These are phyloP conservation scores for Starmerella vaccinii DNA, from an alignment of 805 yeast genomes.

Conservation along the genomic window DNA sequence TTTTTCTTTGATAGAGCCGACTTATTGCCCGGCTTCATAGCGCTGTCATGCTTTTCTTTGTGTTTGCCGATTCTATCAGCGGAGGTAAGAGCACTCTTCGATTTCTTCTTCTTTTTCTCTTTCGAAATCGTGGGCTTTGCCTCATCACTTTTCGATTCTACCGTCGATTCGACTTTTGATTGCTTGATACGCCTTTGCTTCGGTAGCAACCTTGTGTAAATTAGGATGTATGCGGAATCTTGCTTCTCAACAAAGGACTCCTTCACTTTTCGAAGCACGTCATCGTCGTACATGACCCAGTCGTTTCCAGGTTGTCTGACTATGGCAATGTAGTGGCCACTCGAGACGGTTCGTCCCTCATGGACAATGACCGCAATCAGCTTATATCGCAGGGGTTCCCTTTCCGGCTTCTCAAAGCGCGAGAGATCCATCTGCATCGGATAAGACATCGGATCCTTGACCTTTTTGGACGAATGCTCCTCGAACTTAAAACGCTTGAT, in stretches of 20 bases:
- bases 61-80: background rate
- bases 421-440: slow-evolving; percentile 68
- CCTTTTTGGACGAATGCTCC: slow-evolving; percentile 53
- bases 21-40: background rate
- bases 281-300: slow-evolving; percentile 95
- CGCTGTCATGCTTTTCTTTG: background rate
- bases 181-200: background rate
- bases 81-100: background rate
- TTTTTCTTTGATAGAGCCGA: background rate
- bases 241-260: slow-evolving; percentile 69
- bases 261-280: slow-evolving; percentile 61
- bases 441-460: slow-evolving; percentile 76
- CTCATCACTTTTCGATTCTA: background rate
- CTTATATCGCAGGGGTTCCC: slow-evolving; percentile 50
- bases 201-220: slow-evolving; percentile 51
- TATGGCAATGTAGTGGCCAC: slow-evolving; percentile 89
- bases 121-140: background rate
- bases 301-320: slow-evolving; percentile 85
- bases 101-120: background rate
- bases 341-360: slow-evolving; percentile 82
- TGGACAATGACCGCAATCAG: slow-evolving; percentile 80
- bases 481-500: slow-evolving; percentile 79
- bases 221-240: slow-evolving; percentile 79
- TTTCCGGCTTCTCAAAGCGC: slow-evolving; percentile 35
- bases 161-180: background rate